These are phyloP conservation scores for Miscanthus lutarioriparius DNA, from an alignment of 176 grass and related monocot genomes.

Conservation along the genomic window DNA sequence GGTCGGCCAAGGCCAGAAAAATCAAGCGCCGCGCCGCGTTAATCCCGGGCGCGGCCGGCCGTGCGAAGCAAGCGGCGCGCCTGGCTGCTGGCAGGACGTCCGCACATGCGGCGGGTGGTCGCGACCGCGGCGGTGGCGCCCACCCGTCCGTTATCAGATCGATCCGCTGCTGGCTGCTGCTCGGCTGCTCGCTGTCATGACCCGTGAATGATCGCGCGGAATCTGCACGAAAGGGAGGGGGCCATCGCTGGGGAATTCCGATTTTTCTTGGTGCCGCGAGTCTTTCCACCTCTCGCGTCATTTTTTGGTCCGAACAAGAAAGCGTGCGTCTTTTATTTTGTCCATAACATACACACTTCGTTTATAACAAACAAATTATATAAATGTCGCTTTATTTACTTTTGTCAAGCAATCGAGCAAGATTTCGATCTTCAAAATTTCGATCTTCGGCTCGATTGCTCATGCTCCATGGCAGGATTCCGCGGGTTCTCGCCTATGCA, in stretches of 20 bases:
- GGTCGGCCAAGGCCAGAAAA: background rate
- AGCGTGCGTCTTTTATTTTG: too few species aligned
- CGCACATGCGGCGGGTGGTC: constrained; percentile 18
- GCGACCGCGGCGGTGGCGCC: background rate
- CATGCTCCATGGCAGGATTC: too few species aligned
- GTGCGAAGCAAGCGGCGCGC: background rate
- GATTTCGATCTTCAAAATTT: too few species aligned
- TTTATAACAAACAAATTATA: too few species aligned
- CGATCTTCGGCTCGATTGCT: too few species aligned
- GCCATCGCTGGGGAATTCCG: background rate
- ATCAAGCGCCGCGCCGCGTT: background rate
- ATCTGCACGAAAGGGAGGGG: constrained; percentile 25
- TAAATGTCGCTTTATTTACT: too few species aligned
- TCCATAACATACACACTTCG: too few species aligned
- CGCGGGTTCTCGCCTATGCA: too few species aligned
- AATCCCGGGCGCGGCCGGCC: background rate
- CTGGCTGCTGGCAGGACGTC: background rate
- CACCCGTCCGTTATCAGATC: constrained; percentile 3
- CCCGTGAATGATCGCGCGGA: background rate
- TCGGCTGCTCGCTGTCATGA: background rate
- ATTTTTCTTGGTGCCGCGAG: constrained; percentile 15
- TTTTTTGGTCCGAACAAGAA: background rate
- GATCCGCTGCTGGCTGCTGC: background rate
- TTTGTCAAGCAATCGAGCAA: too few species aligned
- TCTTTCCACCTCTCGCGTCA: background rate